Conservation (phyloP, 1,139 yeast species). For the Geotrichum aggregatum region DNA sequence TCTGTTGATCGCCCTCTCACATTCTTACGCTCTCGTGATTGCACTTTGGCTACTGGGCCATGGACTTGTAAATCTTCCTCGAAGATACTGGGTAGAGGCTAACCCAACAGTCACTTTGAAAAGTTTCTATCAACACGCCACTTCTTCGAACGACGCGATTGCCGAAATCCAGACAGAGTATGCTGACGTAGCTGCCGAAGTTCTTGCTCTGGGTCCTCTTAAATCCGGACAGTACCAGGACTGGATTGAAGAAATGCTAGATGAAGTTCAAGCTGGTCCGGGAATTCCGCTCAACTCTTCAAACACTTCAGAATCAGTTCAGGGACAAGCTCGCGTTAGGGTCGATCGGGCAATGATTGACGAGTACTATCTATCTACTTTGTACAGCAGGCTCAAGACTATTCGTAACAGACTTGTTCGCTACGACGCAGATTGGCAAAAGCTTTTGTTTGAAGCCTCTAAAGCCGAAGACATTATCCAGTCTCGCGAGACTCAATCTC, state of each 20-base stretch:
- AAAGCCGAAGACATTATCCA: conserved; percentile 37
- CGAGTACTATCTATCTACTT: conserved; percentile 31
- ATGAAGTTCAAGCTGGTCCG: conserved; percentile 30
- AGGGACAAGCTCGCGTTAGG: conserved; percentile 26
- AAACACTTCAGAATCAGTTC: conserved; percentile 17
- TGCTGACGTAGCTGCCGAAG: conserved; percentile 61
- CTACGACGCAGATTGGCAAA: conserved; percentile 41
- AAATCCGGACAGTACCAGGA: conserved; percentile 38
- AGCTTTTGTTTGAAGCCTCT: conserved; percentile 41
- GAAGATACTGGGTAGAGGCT: conserved; percentile 53
- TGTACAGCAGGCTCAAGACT: conserved; percentile 29
- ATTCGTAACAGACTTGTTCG: conserved; percentile 35
- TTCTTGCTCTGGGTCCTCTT: conserved; percentile 46
- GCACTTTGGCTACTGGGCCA: conserved; percentile 86
- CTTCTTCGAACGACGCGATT: conserved; percentile 54
- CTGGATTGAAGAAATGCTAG: conserved; percentile 41
- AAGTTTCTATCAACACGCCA: conserved; percentile 52
- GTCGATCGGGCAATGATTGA: conserved; percentile 32
- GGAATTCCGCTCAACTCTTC: conserved; percentile 20
- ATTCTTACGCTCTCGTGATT: conserved; percentile 69
- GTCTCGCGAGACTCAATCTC: conserved; percentile 21
- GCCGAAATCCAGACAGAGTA: conserved; percentile 63
- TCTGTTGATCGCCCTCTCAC: conserved; percentile 70
- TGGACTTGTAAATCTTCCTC: conserved; percentile 67
- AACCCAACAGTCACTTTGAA: conserved; percentile 42